Conservation (phyloP, 1,284 basidiomycete species). For the Ceratobasidium sp. region DNA sequence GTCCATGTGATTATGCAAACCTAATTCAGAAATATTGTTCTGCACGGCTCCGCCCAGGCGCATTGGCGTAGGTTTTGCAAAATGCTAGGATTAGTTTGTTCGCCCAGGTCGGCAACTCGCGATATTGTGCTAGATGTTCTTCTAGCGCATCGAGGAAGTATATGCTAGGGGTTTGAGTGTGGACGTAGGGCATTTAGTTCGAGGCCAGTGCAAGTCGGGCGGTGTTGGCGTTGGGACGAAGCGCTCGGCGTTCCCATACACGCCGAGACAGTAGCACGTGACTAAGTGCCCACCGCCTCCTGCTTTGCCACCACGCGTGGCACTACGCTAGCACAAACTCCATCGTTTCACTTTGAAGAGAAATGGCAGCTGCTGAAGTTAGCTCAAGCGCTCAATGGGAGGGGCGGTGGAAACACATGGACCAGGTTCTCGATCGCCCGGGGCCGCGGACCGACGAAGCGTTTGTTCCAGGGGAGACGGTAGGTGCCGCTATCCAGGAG, state of each 20-base stretch:
- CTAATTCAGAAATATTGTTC: too few relatives aligned
- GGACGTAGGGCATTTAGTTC: too few relatives aligned
- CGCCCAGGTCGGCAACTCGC: too few relatives aligned
- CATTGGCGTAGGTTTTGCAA: too few relatives aligned
- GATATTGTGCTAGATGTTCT: too few relatives aligned
- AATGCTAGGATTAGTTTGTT: too few relatives aligned
- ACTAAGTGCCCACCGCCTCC: neutral
- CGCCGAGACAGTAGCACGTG: neutral
- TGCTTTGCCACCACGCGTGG: neutral
- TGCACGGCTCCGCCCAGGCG: too few relatives aligned
- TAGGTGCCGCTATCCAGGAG: conserved; percentile 58
- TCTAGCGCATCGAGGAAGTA: too few relatives aligned
- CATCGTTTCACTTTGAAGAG: neutral
- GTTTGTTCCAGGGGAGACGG: conserved; percentile 78
- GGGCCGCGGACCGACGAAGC: conserved; percentile 80
- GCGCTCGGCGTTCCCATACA: neutral
- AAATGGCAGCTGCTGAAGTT: neutral
- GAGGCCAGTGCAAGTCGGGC: too few relatives aligned
- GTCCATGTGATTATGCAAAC: too few relatives aligned
- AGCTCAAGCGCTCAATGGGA: conserved; percentile 62
- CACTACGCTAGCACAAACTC: neutral
- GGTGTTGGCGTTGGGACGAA: too few relatives aligned
- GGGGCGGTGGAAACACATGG: conserved; percentile 78
- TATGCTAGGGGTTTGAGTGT: too few relatives aligned
- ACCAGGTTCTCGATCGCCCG: conserved; percentile 81